phyloP scores from a whole-genome alignment of 148 eudicot species.

The Silene latifolia region DNA sequence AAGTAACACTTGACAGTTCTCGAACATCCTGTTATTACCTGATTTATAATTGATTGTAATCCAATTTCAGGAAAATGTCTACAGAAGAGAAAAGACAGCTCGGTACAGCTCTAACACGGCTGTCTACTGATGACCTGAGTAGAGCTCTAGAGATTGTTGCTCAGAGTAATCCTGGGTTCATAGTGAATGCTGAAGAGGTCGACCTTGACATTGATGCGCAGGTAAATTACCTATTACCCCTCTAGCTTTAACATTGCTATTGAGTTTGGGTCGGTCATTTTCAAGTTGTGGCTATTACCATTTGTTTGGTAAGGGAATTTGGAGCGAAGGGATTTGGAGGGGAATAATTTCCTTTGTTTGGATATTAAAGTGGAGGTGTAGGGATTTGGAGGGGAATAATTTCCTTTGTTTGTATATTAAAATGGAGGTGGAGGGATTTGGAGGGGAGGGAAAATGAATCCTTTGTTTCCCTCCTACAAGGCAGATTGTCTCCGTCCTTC shows the following conservation, averaged over 20 bases:
- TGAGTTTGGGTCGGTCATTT: background rate
- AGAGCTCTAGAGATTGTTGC: constrained; percentile 73
- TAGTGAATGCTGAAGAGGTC: constrained; percentile 50
- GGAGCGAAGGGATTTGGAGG: no score
- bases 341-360: no score
- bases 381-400: no score
- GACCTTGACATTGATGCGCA: constrained; percentile 73
- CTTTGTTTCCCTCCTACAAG: no score
- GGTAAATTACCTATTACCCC: constrained; percentile 31
- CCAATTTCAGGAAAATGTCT: constrained; percentile 47
- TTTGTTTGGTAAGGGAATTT: no score
- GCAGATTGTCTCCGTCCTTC: no score
- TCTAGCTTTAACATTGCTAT: background rate
- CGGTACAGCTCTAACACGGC: constrained; percentile 45
- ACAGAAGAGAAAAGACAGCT: constrained; percentile 64
- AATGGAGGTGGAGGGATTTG: no score
- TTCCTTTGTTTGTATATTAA: no score
- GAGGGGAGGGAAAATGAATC: no score
- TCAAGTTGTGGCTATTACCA: background rate
- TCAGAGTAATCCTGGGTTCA: constrained; percentile 48
- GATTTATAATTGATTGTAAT: background rate
- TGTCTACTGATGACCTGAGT: constrained; percentile 53
- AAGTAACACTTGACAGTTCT: no score
- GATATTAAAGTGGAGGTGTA: no score
- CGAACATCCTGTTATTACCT: background rate